Evolutionary conservation across 495 filamentous ascomycete species (phyloP), one percentile per base, ranked within the genome.

Genomic region (Penicillium alfredii): DNA sequence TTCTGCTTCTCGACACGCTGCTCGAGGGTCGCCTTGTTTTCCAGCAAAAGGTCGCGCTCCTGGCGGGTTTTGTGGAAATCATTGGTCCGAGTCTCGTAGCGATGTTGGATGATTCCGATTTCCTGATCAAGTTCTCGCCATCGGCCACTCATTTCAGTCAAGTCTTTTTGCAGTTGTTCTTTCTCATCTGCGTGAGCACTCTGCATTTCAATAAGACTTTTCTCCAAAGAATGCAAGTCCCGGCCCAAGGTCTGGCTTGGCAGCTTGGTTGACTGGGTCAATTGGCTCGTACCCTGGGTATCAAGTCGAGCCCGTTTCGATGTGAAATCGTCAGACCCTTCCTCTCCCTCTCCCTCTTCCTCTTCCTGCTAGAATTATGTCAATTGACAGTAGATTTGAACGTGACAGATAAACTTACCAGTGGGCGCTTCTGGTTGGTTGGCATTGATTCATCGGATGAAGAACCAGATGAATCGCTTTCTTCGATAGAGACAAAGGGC

Each of bases 61-160:
- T 59, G 49, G 11, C 66, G 68, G 14, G 59, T 41, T 32, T 56
- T 39, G 40, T 69, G 60, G 4, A 64, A 11, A 13, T 68, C 60
- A 1, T 47, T 53, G 14, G 55, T 63, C 15, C 58, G 61, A 22
- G 26, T 61, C 49, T 72, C 68, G 26, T 66, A 72, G 24, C 68
- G 68, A 41, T 66, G 61, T 30, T 72, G 68, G 10, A 72, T 36
- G 1, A 34, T 20, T 18, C 51, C 41, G 16, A 69, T 28, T 1
- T 45, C 44, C 23, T 47, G 47, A 14, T 66, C 55, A 11, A 50
- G 42, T 23, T 58, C 62, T 24, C 42, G 41, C 3, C 55, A 36
- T 24, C 53, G 57, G 21, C 46, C 18, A 20, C 51, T 44, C 8
- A 42, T 38, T 0, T 51, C 30, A 8, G 30, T 20, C 8, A 69